Base-by-base conservation (phyloP, 306 rosid species). In the Elaeagnus macrophylla region DNA sequence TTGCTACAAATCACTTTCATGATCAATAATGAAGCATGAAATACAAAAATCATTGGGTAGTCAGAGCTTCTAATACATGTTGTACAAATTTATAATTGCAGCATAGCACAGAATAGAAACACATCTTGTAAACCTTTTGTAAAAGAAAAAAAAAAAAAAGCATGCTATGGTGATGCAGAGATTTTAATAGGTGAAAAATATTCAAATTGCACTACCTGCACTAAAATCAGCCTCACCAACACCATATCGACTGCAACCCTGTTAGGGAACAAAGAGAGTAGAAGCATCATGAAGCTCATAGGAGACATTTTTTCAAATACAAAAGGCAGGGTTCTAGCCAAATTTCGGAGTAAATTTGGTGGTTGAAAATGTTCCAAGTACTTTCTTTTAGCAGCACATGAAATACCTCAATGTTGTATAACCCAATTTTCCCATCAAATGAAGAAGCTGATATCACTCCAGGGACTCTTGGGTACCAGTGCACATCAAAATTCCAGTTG, bases 401-500 rank as follows among this genome's bases (percentile, higher is more conserved):
- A 38, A 12, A 70, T 87, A 87, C 99, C 96, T 93, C 93, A 54
- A 93, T 74, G 64, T 93, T 93, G 68, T 87, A 84, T 47, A 93
- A 71, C 69, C 99, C 99, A 77, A 93, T 64, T 79, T 84, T 87
- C 55, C 96, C 99, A 82, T 93, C 99, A 75, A 93, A 93, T 47
- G 99, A 93, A 59, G 99, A 93, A 37, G 96, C 94, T 37, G 95
- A 81, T 71, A 93, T 80, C 48, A 93, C 79, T 54, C 99, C 99
- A 41, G 99, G 96, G 65, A 87, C 79, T 79, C 81, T 93, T 42
- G 94, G 68, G 77, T 79, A 93, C 99, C 99, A 93, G 60, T 93
- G 96, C 66, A 93, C 90, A 60, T 93, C 99, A 66, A 93, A 93
- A 70, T 93, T 93, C 96, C 99, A 84, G 68, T 93, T 84, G 68